Evolutionary conservation across 345 rosid species (phyloP), one percentile per base, ranked within the genome.

Genomic region (Pistacia integerrima): DNA sequence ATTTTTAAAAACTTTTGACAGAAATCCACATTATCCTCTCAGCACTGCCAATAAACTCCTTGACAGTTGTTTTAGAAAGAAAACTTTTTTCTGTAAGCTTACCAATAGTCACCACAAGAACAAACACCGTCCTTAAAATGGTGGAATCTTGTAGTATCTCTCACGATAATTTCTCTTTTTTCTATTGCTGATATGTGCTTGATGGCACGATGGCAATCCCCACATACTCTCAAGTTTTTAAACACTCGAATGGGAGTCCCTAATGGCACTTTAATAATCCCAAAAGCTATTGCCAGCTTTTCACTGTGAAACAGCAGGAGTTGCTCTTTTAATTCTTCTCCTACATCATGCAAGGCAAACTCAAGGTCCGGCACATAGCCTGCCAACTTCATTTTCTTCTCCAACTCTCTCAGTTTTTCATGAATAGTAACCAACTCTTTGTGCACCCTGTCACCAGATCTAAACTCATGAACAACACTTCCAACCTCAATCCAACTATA

Each of bases 31-130:
- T 51, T 28, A 49, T 58, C 33, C 46, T 0, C 70, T 25, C 0
- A 10, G 60, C 14, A 51, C 16, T 10, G 9, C 48, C 54, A 65
- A 46, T 22, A 35, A 67, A 2, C 52, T 51, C 4, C 16, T 51
- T 2, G 11, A 5, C 8, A 22, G 3, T 20, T 20, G 35, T 67
- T 14, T 16, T 18, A 16, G 28, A 51, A 22, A 14, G 64, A 11
- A 2, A 1, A 12, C 16, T 22, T 36, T 72, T 59, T 65, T 25
- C 25, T 33, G 33, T 12, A 10, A 55, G 28, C 72, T 79, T 83
- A 91, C 97, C 94, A 93, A 76, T 91, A 93, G 80, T 90, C 98
- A 22, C 90, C 91, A 77, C 98, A 93, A 72, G 99, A 93, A 79
- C 99, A 89, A 74, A 78, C 33, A 62, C 98, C 97, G 80, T 91